Conservation (phyloP, 352 stramenopile species). For the Globisporangium camurandrum region DNA sequence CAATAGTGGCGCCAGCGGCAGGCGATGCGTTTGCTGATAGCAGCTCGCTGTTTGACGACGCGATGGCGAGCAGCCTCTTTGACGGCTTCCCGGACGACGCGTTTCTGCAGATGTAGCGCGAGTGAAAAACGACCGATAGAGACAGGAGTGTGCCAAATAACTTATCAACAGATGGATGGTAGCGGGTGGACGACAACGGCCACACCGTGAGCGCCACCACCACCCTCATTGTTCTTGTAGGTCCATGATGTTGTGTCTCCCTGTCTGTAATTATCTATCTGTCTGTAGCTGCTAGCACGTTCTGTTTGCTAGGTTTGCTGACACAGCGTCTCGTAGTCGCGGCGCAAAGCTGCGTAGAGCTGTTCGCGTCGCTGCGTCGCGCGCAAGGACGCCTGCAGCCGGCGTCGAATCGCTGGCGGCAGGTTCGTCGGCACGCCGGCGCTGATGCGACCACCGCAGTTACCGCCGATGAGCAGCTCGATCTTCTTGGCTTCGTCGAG, state of each 20-base stretch:
- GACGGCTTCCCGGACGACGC: slow-evolving; percentile 65
- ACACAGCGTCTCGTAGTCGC: slow-evolving; percentile 33
- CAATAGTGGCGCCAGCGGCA: slow-evolving; percentile 4
- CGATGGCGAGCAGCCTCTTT: slow-evolving; percentile 46
- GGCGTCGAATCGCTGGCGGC: slow-evolving; percentile 34
- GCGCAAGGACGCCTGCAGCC: slow-evolving; percentile 32
- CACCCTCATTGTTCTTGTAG: too few relatives aligned
- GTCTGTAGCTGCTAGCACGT: not conserved
- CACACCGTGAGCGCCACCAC: too few relatives aligned
- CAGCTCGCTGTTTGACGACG: slow-evolving; percentile 35
- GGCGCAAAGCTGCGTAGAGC: slow-evolving; percentile 26
- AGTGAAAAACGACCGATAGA: too few relatives aligned
- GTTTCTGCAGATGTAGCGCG: slow-evolving; percentile 68
- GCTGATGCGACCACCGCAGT: slow-evolving; percentile 43
- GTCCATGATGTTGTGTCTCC: too few relatives aligned
- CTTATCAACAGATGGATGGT: slow-evolving; percentile 12
- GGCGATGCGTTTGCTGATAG: slow-evolving; percentile 16
- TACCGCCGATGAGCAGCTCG: slow-evolving; percentile 52
- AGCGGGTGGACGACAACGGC: too few relatives aligned
- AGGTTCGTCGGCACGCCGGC: slow-evolving; percentile 38
- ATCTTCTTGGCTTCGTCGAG: slow-evolving; percentile 61
- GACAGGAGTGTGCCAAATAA: slow-evolving; percentile 6
- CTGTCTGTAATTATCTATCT: too few relatives aligned
- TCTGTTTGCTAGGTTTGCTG: not conserved
- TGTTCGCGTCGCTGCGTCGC: slow-evolving; percentile 36